These are phyloP conservation scores for Annulohypoxylon bovei DNA, from an alignment of 495 filamentous ascomycete species.

Conservation along the genomic window DNA sequence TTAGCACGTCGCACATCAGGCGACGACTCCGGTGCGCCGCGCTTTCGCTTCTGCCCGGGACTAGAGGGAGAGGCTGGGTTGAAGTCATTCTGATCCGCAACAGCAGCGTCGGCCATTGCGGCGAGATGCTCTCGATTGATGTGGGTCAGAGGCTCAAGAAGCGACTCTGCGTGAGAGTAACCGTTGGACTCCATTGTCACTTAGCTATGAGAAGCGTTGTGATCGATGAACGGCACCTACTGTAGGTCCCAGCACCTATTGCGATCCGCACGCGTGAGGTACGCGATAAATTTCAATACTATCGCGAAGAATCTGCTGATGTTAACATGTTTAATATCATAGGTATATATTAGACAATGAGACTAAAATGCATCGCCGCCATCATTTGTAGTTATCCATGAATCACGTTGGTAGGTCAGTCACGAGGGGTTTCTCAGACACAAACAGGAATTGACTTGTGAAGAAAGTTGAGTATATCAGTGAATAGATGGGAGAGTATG, in stretches of 20 bases:
- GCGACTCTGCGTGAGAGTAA: conserved; percentile 44
- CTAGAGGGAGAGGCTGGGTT: conserved; percentile 43
- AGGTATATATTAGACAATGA: neutral
- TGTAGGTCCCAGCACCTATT: conserved; percentile 27
- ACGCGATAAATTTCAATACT: conserved; percentile 3
- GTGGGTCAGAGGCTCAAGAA: conserved; percentile 49
- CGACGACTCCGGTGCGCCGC: conserved; percentile 51
- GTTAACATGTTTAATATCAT: conserved; percentile 16
- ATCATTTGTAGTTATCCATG: conserved; percentile 10
- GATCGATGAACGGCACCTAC: conserved; percentile 37
- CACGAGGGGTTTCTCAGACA: neutral
- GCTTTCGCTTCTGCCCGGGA: conserved; percentile 60
- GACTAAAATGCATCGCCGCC: conserved; percentile 25
- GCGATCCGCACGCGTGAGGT: conserved; percentile 19
- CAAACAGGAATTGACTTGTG: no score
- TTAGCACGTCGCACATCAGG: conserved; percentile 58
- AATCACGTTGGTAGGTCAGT: neutral
- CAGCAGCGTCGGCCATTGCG: conserved; percentile 57
- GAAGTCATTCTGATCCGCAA: conserved; percentile 53
- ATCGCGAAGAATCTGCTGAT: conserved; percentile 13
- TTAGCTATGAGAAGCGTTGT: conserved; percentile 24
- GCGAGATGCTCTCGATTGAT: conserved; percentile 44
- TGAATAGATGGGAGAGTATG: conserved; percentile 5
- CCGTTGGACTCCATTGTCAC: conserved; percentile 46
- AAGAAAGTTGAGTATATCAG: neutral